phyloP scores from a whole-genome alignment of 2,329 filamentous ascomycete species.

The Laburnicola sp. region DNA sequence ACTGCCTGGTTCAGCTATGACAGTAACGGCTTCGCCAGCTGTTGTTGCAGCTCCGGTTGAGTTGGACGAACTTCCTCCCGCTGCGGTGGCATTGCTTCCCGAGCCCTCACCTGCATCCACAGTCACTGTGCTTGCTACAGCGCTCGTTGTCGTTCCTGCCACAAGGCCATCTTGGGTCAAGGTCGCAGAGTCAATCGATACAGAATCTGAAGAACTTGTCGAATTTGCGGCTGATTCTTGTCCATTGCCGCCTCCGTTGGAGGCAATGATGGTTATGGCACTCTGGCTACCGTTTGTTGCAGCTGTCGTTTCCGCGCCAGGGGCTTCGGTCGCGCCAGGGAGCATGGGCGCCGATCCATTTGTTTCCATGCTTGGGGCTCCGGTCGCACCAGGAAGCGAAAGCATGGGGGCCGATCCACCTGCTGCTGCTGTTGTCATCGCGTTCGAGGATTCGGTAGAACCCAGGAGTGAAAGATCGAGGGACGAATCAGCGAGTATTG shows the following conservation, averaged over 20 bases:
- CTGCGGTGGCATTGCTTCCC: too few species aligned
- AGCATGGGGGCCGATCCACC: too few species aligned
- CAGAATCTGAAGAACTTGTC: not conserved
- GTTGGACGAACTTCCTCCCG: too few species aligned
- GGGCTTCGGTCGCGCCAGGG: too few species aligned
- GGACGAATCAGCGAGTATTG: not conserved
- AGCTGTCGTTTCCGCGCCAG: not conserved
- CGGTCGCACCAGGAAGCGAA: too few species aligned
- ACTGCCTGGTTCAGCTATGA: not conserved
- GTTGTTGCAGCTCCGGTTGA: too few species aligned
- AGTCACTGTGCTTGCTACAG: constrained; percentile 21
- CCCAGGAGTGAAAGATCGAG: constrained; percentile 1
- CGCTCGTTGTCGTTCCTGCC: constrained; percentile 23
- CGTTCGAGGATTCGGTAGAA: not conserved
- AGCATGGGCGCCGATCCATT: too few species aligned
- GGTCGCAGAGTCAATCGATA: not conserved
- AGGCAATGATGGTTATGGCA: constrained; percentile 1
- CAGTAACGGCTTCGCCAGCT: too few species aligned
- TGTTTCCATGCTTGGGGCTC: too few species aligned
- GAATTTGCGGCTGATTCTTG: not conserved
- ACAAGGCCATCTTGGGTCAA: constrained; percentile 20
- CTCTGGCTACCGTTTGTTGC: not conserved
- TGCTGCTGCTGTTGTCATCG: not conserved
- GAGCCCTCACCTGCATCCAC: too few species aligned
- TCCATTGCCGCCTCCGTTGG: not conserved